phyloP scores from a whole-genome alignment of 2,329 filamentous ascomycete genomes.

The Colletotrichum zoysiae region DNA sequence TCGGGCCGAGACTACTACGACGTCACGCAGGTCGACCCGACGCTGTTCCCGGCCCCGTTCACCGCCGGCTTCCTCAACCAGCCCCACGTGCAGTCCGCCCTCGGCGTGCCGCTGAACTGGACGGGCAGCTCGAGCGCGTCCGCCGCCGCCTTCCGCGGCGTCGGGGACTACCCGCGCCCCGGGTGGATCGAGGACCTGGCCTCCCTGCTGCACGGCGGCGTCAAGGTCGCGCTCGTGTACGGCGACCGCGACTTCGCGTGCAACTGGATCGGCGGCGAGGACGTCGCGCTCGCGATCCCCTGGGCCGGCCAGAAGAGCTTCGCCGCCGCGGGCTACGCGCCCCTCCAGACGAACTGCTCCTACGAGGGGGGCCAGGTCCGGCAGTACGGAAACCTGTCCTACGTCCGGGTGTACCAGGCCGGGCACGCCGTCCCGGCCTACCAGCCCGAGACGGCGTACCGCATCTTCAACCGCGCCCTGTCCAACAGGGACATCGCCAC shows the following conservation, averaged over 20 bases:
- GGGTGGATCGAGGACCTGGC: slow-evolving; percentile 60
- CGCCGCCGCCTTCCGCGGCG: slow-evolving; percentile 42
- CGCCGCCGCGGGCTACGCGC: slow-evolving; percentile 69
- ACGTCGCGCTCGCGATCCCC: slow-evolving; percentile 59
- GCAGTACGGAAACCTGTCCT: slow-evolving; percentile 75
- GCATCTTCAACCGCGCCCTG: slow-evolving; percentile 62
- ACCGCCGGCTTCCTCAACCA: slow-evolving; percentile 43
- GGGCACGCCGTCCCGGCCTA: slow-evolving; percentile 69
- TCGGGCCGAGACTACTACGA: slow-evolving; percentile 42
- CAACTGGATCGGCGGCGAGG: slow-evolving; percentile 66
- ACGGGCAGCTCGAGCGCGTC: slow-evolving; percentile 48
- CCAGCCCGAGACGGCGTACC: slow-evolving; percentile 60
- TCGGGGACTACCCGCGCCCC: slow-evolving; percentile 49
- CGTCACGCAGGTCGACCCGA: slow-evolving; percentile 42
- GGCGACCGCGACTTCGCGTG: slow-evolving; percentile 64
- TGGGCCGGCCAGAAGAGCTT: slow-evolving; percentile 42
- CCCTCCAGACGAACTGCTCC: slow-evolving; percentile 68
- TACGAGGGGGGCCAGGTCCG: slow-evolving; percentile 74
- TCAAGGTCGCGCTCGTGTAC: slow-evolving; percentile 73
- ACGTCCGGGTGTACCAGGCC: slow-evolving; percentile 69
- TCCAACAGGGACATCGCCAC: slow-evolving; percentile 44
- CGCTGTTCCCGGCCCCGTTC: slow-evolving; percentile 41
- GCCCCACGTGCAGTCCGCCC: slow-evolving; percentile 63
- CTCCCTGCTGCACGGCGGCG: slow-evolving; percentile 59
- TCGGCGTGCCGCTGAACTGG: slow-evolving; percentile 72